Conservation (phyloP, 345 rosid species). For the Salix brachista region DNA sequence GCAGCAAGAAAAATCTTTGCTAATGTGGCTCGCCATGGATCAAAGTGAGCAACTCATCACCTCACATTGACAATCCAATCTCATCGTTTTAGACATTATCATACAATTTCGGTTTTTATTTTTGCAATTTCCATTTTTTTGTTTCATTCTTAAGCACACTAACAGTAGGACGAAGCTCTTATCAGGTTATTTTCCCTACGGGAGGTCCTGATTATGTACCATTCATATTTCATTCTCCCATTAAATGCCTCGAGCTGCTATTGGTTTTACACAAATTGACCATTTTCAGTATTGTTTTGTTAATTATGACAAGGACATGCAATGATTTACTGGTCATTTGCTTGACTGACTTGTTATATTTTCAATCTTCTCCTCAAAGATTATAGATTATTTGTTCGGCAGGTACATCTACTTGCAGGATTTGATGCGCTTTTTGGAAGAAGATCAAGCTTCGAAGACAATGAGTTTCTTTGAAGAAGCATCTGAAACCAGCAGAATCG, state of each 20-base stretch:
- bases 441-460: slow-evolving; percentile 65
- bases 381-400: neutral
- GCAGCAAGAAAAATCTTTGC: slow-evolving; percentile 85
- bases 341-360: too few relatives aligned
- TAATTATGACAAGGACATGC: too few relatives aligned
- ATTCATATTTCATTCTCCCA: too few relatives aligned
- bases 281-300: too few relatives aligned
- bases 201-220: too few relatives aligned
- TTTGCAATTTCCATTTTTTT: too few relatives aligned
- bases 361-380: neutral
- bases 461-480: slow-evolving; percentile 73
- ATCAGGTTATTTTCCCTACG: too few relatives aligned
- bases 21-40: slow-evolving; percentile 56
- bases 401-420: slow-evolving; percentile 72
- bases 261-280: too few relatives aligned
- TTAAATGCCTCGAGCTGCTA: too few relatives aligned
- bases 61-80: neutral
- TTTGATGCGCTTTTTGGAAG: slow-evolving; percentile 59
- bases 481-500: slow-evolving; percentile 51
- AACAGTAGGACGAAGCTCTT: too few relatives aligned
- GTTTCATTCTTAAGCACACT: too few relatives aligned
- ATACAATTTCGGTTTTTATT: neutral
- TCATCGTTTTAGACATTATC: neutral
- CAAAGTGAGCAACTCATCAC: slow-evolving; percentile 38
- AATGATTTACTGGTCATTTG: too few relatives aligned